Evolutionary conservation across 768 basidiomycete genomes (phyloP).

Genomic region (Trametes sanguinea): DNA sequence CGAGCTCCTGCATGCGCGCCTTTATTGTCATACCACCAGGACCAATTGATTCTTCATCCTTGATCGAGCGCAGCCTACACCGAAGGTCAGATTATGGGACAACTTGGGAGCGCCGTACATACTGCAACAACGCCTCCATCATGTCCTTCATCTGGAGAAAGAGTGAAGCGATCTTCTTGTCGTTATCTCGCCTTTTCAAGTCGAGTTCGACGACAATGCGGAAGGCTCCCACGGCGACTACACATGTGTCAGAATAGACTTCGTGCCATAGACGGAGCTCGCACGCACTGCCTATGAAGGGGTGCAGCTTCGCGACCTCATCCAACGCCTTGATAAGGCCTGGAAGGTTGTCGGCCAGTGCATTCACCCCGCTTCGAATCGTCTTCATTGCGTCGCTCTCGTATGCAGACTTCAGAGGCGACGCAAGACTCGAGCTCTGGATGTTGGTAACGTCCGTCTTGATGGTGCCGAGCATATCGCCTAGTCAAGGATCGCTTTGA

Average conservation of each 20-base stretch:
- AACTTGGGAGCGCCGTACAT: conserved; percentile 13
- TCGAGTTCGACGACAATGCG: conserved; percentile 50
- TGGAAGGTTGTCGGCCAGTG: conserved; percentile 23
- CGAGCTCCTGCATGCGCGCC: conserved; percentile 37
- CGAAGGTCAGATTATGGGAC: neutral
- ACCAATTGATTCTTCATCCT: conserved; percentile 33
- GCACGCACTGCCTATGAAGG: conserved; percentile 25
- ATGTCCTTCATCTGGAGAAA: conserved; percentile 54
- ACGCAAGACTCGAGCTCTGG: neutral
- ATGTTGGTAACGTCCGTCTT: neutral
- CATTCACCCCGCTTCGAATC: conserved; percentile 23
- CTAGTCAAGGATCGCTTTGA: neutral
- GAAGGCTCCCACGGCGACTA: conserved; percentile 53
- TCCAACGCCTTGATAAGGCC: conserved; percentile 28
- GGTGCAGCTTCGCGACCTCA: conserved; percentile 30
- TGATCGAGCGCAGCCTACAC: conserved; percentile 36
- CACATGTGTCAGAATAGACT: neutral
- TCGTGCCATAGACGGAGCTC: too few relatives aligned
- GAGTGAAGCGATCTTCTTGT: conserved; percentile 48
- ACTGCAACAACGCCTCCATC: conserved; percentile 51
- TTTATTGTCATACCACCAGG: conserved; percentile 39
- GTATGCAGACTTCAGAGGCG: conserved; percentile 10
- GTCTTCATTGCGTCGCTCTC: conserved; percentile 18
- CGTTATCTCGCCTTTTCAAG: conserved; percentile 51
- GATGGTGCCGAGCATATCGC: neutral